Percentiles rank a stretch among this genome's conserved stretches.
phyloP scores from a whole-genome alignment of 208 protist genomes.

The Acanthamoeba lenticulata region DNA sequence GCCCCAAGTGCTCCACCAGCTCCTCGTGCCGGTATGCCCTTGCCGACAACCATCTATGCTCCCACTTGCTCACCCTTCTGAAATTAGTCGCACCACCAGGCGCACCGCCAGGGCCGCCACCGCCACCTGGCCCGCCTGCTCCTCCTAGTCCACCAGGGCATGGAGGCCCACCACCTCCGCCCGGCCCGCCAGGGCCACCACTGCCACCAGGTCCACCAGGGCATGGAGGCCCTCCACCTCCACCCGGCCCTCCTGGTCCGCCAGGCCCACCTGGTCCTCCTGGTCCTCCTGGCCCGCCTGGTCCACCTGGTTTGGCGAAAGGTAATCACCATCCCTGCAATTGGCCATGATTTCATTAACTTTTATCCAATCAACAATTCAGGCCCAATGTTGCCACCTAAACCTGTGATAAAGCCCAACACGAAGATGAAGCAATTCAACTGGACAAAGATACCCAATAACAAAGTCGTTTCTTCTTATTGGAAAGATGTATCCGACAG shows the following conservation, averaged over 20 bases:
- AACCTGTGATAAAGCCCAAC: conserved; percentile 27
- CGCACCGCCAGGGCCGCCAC: neutral
- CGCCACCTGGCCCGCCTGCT: neutral
- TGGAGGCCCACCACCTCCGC: neutral
- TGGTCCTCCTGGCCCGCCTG: neutral
- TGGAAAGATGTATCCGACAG: conserved; percentile 17
- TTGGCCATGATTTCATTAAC: neutral
- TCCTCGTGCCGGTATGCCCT: neutral
- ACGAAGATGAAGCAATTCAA: conserved; percentile 45
- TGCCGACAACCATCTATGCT: neutral
- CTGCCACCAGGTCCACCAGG: too few species aligned
- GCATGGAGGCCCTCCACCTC: too few species aligned
- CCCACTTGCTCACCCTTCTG: neutral
- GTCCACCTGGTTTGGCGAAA: neutral
- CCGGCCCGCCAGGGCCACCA: neutral
- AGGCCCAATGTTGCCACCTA: neutral
- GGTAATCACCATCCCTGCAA: too few species aligned
- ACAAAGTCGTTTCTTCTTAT: neutral
- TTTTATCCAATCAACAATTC: neutral
- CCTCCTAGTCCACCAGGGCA: too few species aligned
- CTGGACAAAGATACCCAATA: conserved; percentile 42
- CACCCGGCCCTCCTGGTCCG: too few species aligned
- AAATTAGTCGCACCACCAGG: neutral
- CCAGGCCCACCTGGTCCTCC: too few species aligned
- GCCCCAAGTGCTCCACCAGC: neutral